phyloP scores from a whole-genome alignment of 2,329 filamentous ascomycete species.

The Cladophialophora psammophila region DNA sequence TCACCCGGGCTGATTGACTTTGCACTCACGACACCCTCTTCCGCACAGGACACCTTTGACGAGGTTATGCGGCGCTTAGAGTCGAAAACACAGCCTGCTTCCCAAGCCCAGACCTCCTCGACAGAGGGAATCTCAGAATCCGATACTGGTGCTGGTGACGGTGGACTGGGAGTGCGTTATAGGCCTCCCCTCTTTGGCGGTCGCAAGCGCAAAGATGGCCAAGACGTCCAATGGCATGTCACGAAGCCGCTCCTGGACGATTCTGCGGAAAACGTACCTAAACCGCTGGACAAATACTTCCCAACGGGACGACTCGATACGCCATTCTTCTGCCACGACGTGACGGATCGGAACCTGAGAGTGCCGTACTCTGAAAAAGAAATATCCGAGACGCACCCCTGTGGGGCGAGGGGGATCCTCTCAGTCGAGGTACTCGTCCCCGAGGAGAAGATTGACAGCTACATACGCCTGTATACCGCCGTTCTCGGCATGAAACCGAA shows the following conservation, averaged over 20 bases:
- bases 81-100: not conserved
- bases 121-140: not conserved
- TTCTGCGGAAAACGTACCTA: slow-evolving; percentile 23
- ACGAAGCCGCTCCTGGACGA: slow-evolving; percentile 34
- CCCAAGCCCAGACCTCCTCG: not conserved
- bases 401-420: slow-evolving; percentile 37
- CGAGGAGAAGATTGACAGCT: slow-evolving; percentile 24
- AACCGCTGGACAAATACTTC: slow-evolving; percentile 27
- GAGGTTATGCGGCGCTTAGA: slow-evolving; percentile 29
- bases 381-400: slow-evolving; percentile 35
- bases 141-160: slow-evolving; percentile 19
- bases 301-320: slow-evolving; percentile 34
- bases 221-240: slow-evolving; percentile 37
- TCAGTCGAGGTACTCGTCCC: slow-evolving; percentile 38
- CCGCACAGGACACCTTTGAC: slow-evolving; percentile 34
- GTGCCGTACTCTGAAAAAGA: slow-evolving; percentile 34
- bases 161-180: slow-evolving; percentile 34
- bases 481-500: slow-evolving; percentile 27
- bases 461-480: slow-evolving; percentile 32
- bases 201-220: slow-evolving; percentile 38
- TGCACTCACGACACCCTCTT: slow-evolving; percentile 38
- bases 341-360: slow-evolving; percentile 42
- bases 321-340: slow-evolving; percentile 42
- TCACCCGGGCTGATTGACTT: slow-evolving; percentile 40
- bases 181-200: slow-evolving; percentile 34